These are phyloP conservation scores for Metschnikowia aberdeeniae DNA, from an alignment of 805 yeast genomes.

Conservation along the genomic window DNA sequence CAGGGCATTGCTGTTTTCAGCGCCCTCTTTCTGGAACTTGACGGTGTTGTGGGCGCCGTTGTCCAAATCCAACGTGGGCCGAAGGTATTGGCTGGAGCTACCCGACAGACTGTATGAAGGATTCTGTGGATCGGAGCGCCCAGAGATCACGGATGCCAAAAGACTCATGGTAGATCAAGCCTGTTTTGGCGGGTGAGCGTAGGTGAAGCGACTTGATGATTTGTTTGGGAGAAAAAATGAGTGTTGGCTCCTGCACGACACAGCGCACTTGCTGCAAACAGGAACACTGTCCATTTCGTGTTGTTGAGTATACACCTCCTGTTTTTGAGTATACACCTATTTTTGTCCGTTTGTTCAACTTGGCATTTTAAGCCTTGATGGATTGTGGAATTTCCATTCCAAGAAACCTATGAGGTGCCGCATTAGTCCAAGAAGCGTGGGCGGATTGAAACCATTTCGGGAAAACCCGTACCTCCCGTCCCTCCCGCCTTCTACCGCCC, in stretches of 20 bases:
- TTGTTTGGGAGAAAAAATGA: constrained; percentile 4
- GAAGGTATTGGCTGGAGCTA: constrained; percentile 20
- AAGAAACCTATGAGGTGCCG: no score
- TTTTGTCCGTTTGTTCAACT: no score
- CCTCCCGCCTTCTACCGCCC: no score
- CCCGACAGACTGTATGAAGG: constrained; percentile 1
- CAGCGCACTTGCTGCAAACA: constrained; percentile 1
- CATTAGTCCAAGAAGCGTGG: no score
- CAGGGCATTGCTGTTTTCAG: constrained; percentile 17
- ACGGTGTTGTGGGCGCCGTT: constrained; percentile 22
- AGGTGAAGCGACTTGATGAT: constrained; percentile 1
- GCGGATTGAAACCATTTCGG: no score
- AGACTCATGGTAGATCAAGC: constrained; percentile 14
- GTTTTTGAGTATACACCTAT: no score
- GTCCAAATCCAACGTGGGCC: constrained; percentile 29
- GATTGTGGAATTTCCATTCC: no score
- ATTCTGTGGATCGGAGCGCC: constrained; percentile 6
- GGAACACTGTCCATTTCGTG: no score
- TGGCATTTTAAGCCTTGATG: no score
- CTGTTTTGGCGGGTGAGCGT: not conserved
- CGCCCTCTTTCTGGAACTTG: constrained; percentile 29
- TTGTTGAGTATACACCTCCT: no score
- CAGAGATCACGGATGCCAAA: constrained; percentile 19
- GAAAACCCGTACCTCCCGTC: no score
- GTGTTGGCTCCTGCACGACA: constrained; percentile 6